Conservation (phyloP, 2,329 filamentous ascomycete genomes). For the Xylaria sp. region DNA sequence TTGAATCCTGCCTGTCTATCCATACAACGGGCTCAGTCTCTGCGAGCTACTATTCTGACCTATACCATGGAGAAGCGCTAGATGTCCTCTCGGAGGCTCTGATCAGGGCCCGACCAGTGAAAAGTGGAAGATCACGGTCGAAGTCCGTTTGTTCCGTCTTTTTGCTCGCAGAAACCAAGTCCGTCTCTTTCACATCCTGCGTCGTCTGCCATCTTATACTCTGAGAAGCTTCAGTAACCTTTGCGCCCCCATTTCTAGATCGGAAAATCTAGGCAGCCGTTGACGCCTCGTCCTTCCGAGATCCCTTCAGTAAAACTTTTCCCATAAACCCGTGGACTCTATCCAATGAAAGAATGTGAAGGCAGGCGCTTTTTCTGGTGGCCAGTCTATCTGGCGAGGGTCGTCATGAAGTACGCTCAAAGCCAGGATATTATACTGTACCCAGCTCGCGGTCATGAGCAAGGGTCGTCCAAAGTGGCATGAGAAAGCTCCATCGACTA, state of each 20-base stretch:
- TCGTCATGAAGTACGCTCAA: neutral
- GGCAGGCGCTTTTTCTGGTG: neutral
- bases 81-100: neutral
- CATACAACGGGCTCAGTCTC: neutral
- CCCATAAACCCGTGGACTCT: neutral
- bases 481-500: neutral
- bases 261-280: neutral
- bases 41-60: neutral
- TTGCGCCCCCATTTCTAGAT: neutral
- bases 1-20: neutral
- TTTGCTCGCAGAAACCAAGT: neutral
- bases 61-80: neutral
- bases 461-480: neutral
- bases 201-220: neutral
- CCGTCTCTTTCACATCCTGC: neutral
- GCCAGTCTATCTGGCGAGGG: neutral
- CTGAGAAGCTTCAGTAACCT: neutral
- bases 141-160: neutral
- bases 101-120: neutral
- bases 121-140: neutral
- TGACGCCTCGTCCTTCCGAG: neutral
- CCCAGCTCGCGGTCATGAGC: neutral
- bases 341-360: neutral
- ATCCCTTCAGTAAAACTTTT: neutral
- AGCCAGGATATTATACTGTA: neutral